phyloP scores from a whole-genome alignment of 495 filamentous ascomycete genomes.

The Annulohypoxylon nitens region DNA sequence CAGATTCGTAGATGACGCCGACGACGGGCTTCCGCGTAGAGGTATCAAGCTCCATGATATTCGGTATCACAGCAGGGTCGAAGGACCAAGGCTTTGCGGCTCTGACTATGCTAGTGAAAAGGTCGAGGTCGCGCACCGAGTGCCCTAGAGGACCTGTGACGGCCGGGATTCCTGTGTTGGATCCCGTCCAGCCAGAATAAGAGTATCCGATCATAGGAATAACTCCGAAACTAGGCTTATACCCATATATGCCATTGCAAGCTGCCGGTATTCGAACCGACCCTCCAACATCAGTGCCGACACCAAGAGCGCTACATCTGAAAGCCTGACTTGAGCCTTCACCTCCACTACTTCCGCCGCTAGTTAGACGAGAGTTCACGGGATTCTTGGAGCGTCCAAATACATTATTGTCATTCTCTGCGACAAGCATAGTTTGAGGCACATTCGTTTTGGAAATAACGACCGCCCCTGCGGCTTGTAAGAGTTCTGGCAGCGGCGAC shows the following conservation, averaged over 20 bases:
- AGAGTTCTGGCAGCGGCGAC: slow-evolving; percentile 54
- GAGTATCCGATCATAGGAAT: slow-evolving; percentile 61
- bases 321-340: slow-evolving; percentile 68
- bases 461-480: slow-evolving; percentile 62
- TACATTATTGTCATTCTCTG: slow-evolving; percentile 69
- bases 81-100: slow-evolving; percentile 46
- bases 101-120: slow-evolving; percentile 43
- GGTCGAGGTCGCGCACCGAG: slow-evolving; percentile 46
- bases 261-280: slow-evolving; percentile 72
- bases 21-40: slow-evolving; percentile 52
- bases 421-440: slow-evolving; percentile 68
- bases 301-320: slow-evolving; percentile 56
- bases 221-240: slow-evolving; percentile 69
- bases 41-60: slow-evolving; percentile 34
- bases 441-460: slow-evolving; percentile 68
- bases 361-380: slow-evolving; percentile 65
- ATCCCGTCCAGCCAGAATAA: slow-evolving; percentile 45
- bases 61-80: slow-evolving; percentile 48
- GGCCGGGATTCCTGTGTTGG: slow-evolving; percentile 50
- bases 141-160: slow-evolving; percentile 46
- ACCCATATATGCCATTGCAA: slow-evolving; percentile 69
- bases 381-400: slow-evolving; percentile 76
- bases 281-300: slow-evolving; percentile 79
- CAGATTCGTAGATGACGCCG: slow-evolving; percentile 57
- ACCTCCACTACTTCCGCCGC: slow-evolving; percentile 72